These are phyloP conservation scores for Silene uniflora DNA, from an alignment of 148 eudicot species.

Conservation along the genomic window DNA sequence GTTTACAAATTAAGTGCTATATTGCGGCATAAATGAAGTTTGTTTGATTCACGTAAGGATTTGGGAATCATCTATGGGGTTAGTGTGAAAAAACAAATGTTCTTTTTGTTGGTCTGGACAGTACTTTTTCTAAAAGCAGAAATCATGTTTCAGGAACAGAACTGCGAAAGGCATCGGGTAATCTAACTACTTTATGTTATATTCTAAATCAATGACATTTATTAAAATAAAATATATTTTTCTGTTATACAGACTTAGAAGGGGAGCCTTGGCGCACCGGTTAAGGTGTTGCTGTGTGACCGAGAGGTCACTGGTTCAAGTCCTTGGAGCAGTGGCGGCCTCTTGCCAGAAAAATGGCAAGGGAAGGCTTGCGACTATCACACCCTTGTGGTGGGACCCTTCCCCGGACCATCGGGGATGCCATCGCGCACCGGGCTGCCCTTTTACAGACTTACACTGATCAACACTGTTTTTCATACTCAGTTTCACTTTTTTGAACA, in stretches of 20 bases:
- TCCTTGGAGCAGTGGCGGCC: too few species aligned
- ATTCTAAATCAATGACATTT: neutral
- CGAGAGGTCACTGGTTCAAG: too few species aligned
- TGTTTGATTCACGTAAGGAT: neutral
- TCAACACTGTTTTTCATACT: constrained; percentile 8
- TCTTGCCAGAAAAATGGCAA: too few species aligned
- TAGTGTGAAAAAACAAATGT: neutral
- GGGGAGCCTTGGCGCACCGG: too few species aligned
- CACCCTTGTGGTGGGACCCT: too few species aligned
- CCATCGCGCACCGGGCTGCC: too few species aligned
- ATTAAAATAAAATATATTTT: neutral
- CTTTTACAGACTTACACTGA: too few species aligned
- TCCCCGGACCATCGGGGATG: too few species aligned
- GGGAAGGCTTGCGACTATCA: too few species aligned
- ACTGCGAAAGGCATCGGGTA: neutral
- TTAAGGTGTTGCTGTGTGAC: too few species aligned
- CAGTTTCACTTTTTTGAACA: constrained; percentile 4
- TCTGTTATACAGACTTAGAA: neutral
- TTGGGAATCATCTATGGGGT: neutral
- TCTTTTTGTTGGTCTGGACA: neutral
- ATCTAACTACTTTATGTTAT: neutral
- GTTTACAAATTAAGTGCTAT: neutral
- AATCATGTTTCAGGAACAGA: neutral
- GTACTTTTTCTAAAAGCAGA: constrained; percentile 4
- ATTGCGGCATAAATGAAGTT: neutral